Base-by-base conservation (phyloP, 202 grass and related monocot genomes). In the Bolboschoenoplectus hybrid region DNA sequence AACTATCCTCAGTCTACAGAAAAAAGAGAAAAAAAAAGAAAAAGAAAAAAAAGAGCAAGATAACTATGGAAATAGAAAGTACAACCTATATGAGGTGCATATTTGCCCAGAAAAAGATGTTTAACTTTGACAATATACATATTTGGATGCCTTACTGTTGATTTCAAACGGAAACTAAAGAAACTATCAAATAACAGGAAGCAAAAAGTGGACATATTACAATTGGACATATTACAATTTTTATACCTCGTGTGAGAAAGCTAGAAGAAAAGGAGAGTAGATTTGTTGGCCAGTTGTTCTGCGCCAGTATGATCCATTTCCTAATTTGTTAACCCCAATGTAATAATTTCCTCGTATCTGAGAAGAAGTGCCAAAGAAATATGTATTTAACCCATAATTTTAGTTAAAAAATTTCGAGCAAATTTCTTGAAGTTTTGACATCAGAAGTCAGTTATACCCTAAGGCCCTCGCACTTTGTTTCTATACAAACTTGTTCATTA, bases 231-330 rank as follows among this genome's bases (percentile, higher is more conserved):
- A 79, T 57, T 39, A 13, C 51, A 9, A 10, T 57, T 78, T 6
- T 56, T 16, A 57, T 91, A 97, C 91, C 91, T 91, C 95, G 56
- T 89, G 84, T 62, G 87, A 47, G 70, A 97, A 97, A 81, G 92
- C 95, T 80, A 97, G 65, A 89, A 97, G 95, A 93, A 95, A 89
- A 56, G 92, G 89, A 63, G 95, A 97, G 85, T 95, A 95, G 74
- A 93, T 87, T 89, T 93, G 64, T 87, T 97, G 92, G 40, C 91
- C 92, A 86, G 78, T 81, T 89, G 85, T 91, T 89, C 95, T 85
- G 68, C 95, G 85, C 91, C 95, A 95, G 77, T 90, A 85, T 72
- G 91, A 90, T 88, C 95, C 95, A 71, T 80, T 85, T 81, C 92
- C 91, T 74, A 92, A 63, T 87, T 93, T 88, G 71, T 95, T 85